These are phyloP conservation scores for Russula emetica DNA, from an alignment of 768 basidiomycete genomes.

Conservation along the genomic window DNA sequence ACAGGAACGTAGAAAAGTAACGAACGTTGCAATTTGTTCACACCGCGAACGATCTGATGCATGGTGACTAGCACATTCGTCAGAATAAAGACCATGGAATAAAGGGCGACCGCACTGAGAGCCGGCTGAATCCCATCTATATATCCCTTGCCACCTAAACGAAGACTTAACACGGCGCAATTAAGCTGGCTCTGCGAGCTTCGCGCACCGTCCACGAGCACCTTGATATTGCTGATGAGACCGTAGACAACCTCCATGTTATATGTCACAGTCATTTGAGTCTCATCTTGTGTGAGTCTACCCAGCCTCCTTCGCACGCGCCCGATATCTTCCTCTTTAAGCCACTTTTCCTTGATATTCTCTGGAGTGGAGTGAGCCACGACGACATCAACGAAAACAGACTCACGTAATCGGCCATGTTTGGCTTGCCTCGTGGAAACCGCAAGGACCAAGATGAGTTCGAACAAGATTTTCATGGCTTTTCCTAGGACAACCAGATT, in stretches of 20 bases:
- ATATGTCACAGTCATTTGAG: not conserved
- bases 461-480: constrained; percentile 14
- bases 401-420: constrained; percentile 7
- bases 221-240: constrained; percentile 8
- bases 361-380: not conserved
- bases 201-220: constrained; percentile 6
- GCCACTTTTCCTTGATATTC: not conserved
- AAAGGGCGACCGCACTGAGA: constrained; percentile 2
- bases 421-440: not conserved
- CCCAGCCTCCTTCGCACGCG: constrained; percentile 1
- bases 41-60: not conserved
- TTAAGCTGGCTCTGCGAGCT: not conserved
- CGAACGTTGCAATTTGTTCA: not conserved
- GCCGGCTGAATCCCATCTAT: constrained; percentile 7
- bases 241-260: constrained; percentile 13
- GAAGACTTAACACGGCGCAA: not conserved
- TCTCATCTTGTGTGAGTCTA: constrained; percentile 12
- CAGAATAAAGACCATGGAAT: not conserved
- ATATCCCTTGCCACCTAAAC: constrained; percentile 1
- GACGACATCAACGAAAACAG: not conserved
- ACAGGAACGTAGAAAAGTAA: not conserved
- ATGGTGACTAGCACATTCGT: not conserved
- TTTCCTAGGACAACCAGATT: constrained; percentile 1
- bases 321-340: not conserved
- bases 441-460: constrained; percentile 10